phyloP scores from a whole-genome alignment of 1,139 yeast genomes.

The Pichia cactophila region DNA sequence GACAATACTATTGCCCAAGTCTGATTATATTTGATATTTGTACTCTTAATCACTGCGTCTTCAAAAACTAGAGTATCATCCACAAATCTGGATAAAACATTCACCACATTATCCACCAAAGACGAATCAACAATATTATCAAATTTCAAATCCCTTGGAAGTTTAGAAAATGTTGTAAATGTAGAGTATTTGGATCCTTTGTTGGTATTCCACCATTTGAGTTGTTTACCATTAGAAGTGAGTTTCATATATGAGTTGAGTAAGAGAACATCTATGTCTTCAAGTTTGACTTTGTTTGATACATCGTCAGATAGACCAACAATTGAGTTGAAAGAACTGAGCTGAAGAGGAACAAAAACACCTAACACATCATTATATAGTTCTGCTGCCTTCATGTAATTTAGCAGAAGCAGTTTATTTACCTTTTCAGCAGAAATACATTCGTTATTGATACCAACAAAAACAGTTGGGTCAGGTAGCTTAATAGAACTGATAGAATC shows the following conservation, averaged over 20 bases:
- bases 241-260: conserved; percentile 38
- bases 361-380: conserved; percentile 15
- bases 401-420: conserved; percentile 34
- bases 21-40: conserved; percentile 18
- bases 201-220: conserved; percentile 26
- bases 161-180: conserved; percentile 23
- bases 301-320: conserved; percentile 8
- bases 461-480: conserved; percentile 43
- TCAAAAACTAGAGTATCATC: conserved; percentile 21
- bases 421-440: conserved; percentile 24
- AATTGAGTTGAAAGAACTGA: conserved; percentile 16
- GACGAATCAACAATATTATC: conserved; percentile 12
- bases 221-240: conserved; percentile 15
- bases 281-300: conserved; percentile 22
- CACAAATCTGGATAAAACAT: conserved; percentile 20
- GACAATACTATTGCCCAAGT: conserved; percentile 23
- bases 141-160: conserved; percentile 21
- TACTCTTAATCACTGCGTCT: conserved; percentile 11
- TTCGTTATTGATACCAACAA: conserved; percentile 34
- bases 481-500: conserved; percentile 29
- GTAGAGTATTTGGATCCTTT: conserved; percentile 20
- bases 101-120: conserved; percentile 16
- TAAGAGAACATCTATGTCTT: conserved; percentile 46
- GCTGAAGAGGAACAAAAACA: conserved; percentile 13
- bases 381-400: conserved; percentile 20